phyloP scores from a whole-genome alignment of 148 eudicot genomes.

The Arbutus unedo region DNA sequence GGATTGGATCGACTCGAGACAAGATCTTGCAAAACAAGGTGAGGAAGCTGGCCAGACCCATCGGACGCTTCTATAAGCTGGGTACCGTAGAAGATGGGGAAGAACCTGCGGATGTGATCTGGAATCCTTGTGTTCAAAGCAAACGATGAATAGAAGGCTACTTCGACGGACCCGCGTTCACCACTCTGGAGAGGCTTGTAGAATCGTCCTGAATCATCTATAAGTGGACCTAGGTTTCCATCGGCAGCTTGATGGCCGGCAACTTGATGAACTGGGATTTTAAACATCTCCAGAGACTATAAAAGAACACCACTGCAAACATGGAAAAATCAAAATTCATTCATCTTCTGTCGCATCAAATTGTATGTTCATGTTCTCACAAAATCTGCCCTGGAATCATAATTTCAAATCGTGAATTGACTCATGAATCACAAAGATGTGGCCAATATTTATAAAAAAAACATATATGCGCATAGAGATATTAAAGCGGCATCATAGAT shows the following conservation, averaged over 20 bases:
- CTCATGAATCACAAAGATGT: no score
- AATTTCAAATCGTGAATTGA: no score
- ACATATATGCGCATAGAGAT: no score
- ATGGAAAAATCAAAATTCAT: neutral
- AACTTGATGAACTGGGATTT: constrained; percentile 78
- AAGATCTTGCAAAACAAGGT: constrained; percentile 69
- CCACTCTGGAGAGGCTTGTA: constrained; percentile 91
- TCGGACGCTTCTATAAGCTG: constrained; percentile 66
- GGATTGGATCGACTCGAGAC: constrained; percentile 44
- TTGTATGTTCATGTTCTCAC: neutral
- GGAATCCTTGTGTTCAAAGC: constrained; percentile 52
- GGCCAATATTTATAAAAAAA: no score
- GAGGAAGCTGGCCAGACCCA: constrained; percentile 70
- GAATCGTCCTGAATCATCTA: constrained; percentile 70
- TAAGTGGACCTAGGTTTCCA: constrained; percentile 77
- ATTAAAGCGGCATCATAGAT: no score
- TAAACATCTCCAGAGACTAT: constrained; percentile 32
- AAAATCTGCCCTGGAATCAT: neutral
- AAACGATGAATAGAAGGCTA: constrained; percentile 60
- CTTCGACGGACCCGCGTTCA: constrained; percentile 66
- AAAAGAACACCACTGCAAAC: constrained; percentile 6
- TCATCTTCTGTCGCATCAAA: neutral
- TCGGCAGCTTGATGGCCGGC: constrained; percentile 74
- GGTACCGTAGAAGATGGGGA: constrained; percentile 74
- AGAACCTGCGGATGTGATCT: constrained; percentile 48